Evolutionary conservation across 768 basidiomycete species (phyloP).

Genomic region (Termitomyces sp.): DNA sequence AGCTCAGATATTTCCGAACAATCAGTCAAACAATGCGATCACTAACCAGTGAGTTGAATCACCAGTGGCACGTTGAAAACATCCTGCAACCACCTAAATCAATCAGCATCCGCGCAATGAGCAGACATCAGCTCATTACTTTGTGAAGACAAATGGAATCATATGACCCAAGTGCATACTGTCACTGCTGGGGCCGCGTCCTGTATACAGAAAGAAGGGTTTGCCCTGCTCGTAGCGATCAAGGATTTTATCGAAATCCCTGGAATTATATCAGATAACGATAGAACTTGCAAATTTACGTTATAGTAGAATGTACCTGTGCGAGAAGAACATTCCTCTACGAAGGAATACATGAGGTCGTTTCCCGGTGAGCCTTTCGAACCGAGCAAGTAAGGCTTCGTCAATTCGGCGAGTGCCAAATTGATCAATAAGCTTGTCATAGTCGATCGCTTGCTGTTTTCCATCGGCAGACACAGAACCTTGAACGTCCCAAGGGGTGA

Average conservation of each 20-base stretch:
- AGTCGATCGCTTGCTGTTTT: constrained; percentile 90
- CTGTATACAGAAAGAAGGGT: constrained; percentile 97
- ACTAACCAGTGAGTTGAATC: constrained; percentile 85
- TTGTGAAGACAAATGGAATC: constrained; percentile 96
- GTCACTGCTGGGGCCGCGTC: constrained; percentile 92
- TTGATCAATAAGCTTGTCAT: constrained; percentile 89
- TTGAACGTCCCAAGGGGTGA: constrained; percentile 98
- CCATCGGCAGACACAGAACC: constrained; percentile 86
- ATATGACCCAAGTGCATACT: constrained; percentile 98
- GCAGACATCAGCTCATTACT: constrained; percentile 43
- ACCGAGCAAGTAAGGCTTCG: constrained; percentile 71
- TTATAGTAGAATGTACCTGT: constrained; percentile 56
- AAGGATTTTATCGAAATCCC: constrained; percentile 89
- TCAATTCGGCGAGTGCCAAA: constrained; percentile 90
- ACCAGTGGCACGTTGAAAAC: constrained; percentile 94
- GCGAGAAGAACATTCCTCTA: constrained; percentile 96
- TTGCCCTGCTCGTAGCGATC: constrained; percentile 96
- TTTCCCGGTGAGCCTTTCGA: constrained; percentile 86
- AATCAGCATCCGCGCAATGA: neutral
- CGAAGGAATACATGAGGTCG: constrained; percentile 85
- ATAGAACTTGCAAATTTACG: neutral
- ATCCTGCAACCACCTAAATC: constrained; percentile 86
- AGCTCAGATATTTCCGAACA: neutral
- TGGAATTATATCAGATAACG: constrained; percentile 21
- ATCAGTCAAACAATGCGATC: neutral